A percentile compares a stretch with the other conserved stretches of the same genome.
phyloP scores from a whole-genome alignment of 306 rosid genomes.

The Erythrophleum fordii region DNA sequence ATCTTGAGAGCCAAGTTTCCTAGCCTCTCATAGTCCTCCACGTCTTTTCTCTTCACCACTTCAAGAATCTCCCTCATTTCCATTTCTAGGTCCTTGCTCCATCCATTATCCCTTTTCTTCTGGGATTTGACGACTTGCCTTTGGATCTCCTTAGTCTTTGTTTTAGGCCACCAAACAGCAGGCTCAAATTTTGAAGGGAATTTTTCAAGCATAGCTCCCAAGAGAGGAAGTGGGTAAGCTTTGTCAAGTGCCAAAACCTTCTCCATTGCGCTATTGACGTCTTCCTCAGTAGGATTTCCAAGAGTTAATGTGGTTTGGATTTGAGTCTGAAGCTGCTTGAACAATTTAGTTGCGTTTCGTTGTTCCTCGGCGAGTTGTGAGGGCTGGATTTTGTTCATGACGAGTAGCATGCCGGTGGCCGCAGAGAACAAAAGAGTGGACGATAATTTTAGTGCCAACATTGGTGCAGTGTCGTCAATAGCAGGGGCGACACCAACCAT shows the following conservation, averaged over 20 bases:
- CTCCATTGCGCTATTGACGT: constrained; percentile 46
- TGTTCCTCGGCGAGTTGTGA: constrained; percentile 77
- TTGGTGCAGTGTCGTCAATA: constrained; percentile 25
- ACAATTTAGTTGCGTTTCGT: constrained; percentile 57
- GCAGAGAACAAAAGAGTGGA: constrained; percentile 60
- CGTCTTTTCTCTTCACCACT: neutral
- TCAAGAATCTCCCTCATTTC: constrained; percentile 50
- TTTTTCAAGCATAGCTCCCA: constrained; percentile 72
- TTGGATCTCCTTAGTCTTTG: neutral
- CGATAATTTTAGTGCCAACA: constrained; percentile 49
- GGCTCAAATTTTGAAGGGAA: constrained; percentile 56
- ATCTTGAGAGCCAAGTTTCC: constrained; percentile 48
- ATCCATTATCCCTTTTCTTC: constrained; percentile 27
- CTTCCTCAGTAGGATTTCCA: constrained; percentile 40
- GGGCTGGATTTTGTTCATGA: constrained; percentile 65
- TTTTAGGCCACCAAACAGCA: constrained; percentile 69
- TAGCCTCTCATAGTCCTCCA: neutral
- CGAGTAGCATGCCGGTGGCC: constrained; percentile 54
- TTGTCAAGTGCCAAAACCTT: constrained; percentile 49
- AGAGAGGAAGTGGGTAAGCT: constrained; percentile 38
- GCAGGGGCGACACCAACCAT: constrained; percentile 51
- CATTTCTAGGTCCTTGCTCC: constrained; percentile 53
- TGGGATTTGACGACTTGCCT: neutral
- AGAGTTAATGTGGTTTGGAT: constrained; percentile 45
- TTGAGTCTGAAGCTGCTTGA: constrained; percentile 48